Evolutionary conservation across 257 asterid species (phyloP), one percentile per base, ranked within the genome.

Genomic region (Forsythia viridissima): DNA sequence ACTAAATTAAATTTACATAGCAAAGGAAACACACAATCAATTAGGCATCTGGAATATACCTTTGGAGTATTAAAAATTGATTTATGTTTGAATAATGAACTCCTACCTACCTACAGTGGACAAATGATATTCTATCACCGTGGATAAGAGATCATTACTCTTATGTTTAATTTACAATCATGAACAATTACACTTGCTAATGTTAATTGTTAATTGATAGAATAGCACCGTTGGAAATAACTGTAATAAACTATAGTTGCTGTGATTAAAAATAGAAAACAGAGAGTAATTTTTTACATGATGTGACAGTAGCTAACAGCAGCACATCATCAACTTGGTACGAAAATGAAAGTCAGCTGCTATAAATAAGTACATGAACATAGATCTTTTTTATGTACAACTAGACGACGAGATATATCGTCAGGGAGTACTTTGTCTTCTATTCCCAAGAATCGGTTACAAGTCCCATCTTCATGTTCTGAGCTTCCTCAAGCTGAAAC

Each of bases 311-410:
- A 82, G 87, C 76, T 84, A 82, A 69, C 44, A 85, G 79, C 83
- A 84, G 85, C 83, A 80, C 82, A 81, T 76, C 70, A 79, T 73
- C 44, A 80, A 73, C 52, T 44, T 66, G 72, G 76, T 34, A 39
- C 46, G 82, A 77, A 77, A 79, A 75, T 57, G 43, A 81, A 65
- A 76, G 73, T 78, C 85, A 80, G 79, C 80, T 80, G 70, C 88
- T 80, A 74, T 70, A 82, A 79, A 76, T 71, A 75, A 82, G 91
- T 59, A 84, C 84, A 78, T 15, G 72, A 73, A 85, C 76, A 59
- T 11, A 21, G 18, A 63, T 76, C 55, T 72, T 69, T 76, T 57
- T 78, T 88, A 88, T 89, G 77, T 92, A 87, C 92, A 88, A 82
- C 79, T 80, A 80, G 82, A 81, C 7, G 79, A 81, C 51, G 84